Base-by-base conservation (phyloP, 352 stramenopile genomes). In the Phytophthora multivora region DNA sequence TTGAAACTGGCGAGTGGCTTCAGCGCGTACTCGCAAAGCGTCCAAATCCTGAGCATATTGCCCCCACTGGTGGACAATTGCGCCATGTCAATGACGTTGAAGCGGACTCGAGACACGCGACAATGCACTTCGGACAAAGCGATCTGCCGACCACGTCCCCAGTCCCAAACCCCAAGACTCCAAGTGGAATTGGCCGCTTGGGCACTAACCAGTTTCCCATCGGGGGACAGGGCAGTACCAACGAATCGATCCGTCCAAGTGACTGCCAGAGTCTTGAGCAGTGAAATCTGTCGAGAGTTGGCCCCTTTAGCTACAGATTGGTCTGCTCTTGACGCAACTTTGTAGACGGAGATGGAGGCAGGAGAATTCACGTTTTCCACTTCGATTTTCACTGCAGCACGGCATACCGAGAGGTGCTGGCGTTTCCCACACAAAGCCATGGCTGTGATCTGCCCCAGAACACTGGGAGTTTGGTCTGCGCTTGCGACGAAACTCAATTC, bases 11-110 rank as follows among this genome's bases (percentile, higher is more conserved):
- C 80, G 33, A 92, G 75, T 30, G 58, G 69, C 38, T 82, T 85
- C n/a, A 91, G 71, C 13, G 79, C 80, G 63, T 90, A 91, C 59
- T 89, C 77, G 21, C 73, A 76, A 26, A 94, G 70, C 55, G 77
- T 90, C 85, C 85, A 94, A 33, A 94, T 75, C 6, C 83, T 77
- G n/a, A 92, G 70, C 31, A 88, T 33, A 36, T 80, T 86, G 19
- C 80, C 79, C 2, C 83, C 85, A 11, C 80, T 89, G 9, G 83
- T 89, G 16, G 85, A 91, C 7, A 94, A 41, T 62, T 94, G 83
- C 3, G 80, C 85, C 75, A 92, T 88, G 54, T 94, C 85, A 38
- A 91, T 77, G 15, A 71, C 52, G 57, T 94, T 94, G 47, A 94
- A 94, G 16, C 72, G 80, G 18, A 92, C 80, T 26, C 85, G 72